Conservation (phyloP, 179 eudicot genomes). For the Camellia oleifera region DNA sequence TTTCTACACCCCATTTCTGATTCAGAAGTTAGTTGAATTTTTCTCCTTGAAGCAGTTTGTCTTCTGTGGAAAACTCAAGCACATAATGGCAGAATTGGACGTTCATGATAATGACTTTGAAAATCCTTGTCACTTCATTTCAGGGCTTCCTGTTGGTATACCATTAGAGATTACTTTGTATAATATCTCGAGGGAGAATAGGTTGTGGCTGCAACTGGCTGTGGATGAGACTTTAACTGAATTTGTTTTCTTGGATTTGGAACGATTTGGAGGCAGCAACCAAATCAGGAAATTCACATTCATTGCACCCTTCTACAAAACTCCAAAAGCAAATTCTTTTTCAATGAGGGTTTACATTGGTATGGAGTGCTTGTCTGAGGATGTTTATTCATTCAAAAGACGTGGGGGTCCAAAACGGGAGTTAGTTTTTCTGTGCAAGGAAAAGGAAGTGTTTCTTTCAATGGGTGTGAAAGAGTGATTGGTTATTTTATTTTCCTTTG, state of each 20-base stretch:
- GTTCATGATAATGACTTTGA: slow-evolving; percentile 41
- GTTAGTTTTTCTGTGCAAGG: slow-evolving; percentile 47
- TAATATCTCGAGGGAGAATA: slow-evolving; percentile 50
- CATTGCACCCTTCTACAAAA: slow-evolving; percentile 53
- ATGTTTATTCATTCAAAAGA: slow-evolving; percentile 27
- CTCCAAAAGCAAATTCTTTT: slow-evolving; percentile 59
- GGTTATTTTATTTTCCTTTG: neutral
- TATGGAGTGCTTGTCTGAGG: slow-evolving; percentile 61
- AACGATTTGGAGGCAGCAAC: slow-evolving; percentile 33
- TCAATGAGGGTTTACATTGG: slow-evolving; percentile 51
- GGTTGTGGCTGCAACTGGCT: slow-evolving; percentile 60
- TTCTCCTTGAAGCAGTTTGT: slow-evolving; percentile 47
- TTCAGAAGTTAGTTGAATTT: slow-evolving; percentile 40
- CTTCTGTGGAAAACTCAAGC: slow-evolving; percentile 39
- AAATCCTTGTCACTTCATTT: slow-evolving; percentile 57
- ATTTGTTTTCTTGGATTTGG: slow-evolving; percentile 64
- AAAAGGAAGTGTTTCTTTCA: slow-evolving; percentile 49
- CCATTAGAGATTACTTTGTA: slow-evolving; percentile 52
- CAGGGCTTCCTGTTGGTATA: slow-evolving; percentile 76
- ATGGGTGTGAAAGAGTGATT: slow-evolving; percentile 9
- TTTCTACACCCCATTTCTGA: slow-evolving; percentile 24
- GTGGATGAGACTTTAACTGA: slow-evolving; percentile 37
- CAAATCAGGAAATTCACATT: slow-evolving; percentile 37
- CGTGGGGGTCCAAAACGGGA: slow-evolving; percentile 61
- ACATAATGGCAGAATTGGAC: slow-evolving; percentile 54